Evolutionary conservation across 2,329 filamentous ascomycete genomes (phyloP), one percentile per base, ranked within the genome.

Genomic region (Bretziella fagacearum): DNA sequence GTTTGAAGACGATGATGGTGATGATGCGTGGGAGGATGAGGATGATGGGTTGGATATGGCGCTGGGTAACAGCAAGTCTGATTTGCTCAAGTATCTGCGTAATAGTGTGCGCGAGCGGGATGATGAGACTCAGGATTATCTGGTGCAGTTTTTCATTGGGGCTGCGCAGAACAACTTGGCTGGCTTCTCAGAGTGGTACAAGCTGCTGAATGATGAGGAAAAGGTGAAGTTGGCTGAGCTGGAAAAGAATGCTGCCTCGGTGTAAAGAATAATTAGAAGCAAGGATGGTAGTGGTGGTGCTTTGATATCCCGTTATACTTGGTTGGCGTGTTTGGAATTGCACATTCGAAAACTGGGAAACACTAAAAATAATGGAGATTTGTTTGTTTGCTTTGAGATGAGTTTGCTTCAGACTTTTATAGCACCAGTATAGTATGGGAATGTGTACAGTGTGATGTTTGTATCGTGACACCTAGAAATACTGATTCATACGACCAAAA

Each of bases 101-200:
- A 69, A 70, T 13, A 69, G 69, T 46, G 68, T 58, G 39, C 75
- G 86, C 46, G 75, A 81, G 57, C 74, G 79, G 27, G 89, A 96
- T 58, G 85, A 95, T 58, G 86, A 94, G 68, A 94, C 87, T 6
- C 84, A 93, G 59, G 74, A 73, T 3, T 94, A 85, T 60, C 67
- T 96, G 40, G 71, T 77, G 1, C 77, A 87, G 11, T 95, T 93
- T 65, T 95, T 95, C 64, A 60, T 79, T 42, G 58, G 61, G 10
- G 71, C 70, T 7, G 71, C 68, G 8, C 65, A 63, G n/a, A 72
- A 76, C 50, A 71, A 77, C 53, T 62, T 69, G 37, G 68, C 68
- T 44, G 66, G 65, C 48, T 77, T 77, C 60, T 65, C 69, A 55
- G 62, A 68, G 13, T 76, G 72, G 71, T 77, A 72, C 55, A 64